Base-by-base conservation (phyloP, 768 basidiomycete species). In the Suillus decipiens region DNA sequence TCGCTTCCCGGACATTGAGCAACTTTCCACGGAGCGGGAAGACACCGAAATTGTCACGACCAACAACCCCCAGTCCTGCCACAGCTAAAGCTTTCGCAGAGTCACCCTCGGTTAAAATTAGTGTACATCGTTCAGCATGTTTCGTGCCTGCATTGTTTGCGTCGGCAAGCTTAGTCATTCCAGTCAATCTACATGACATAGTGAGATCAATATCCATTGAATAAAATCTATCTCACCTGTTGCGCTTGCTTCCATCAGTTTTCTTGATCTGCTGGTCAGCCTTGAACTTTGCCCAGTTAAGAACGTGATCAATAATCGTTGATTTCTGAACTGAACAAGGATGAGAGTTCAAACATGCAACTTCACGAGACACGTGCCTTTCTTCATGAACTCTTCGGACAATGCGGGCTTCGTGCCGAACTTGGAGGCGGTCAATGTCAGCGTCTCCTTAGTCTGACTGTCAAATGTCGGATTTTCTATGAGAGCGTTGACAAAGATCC, bases 391-490 rank as follows among this genome's bases (percentile, higher is more conserved):
- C 0, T 97, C 95, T 59, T 99, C 96, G 1, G 90, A 86, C 14
- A 98, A 71, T 2, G 76, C 77, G 2, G 95, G 93, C 75, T 90
- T 96, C 50, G 90, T 90, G 11, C 95, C 93, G 71, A 99, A 99
- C 76, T 96, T 96, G 36, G 87, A 88, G 22, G 89, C 79, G 3
- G 89, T 88, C 51, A 98, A 78, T 1, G 96, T 99, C 67, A 99
- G 78, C 5, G 89, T 91, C 75, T 99, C 97, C 80, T 99, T 99
- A 42, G 97, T 98, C 76, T 99, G 97, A 82, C 93, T 95, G 82
- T 99, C 96, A 77, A 99, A 99, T 1, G 95, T 93, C 10, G 97
- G 96, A 72, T 99, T 99, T 79, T 96, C 96, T 67, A 99, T 89
- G 64, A 97, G 81, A 15, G 93, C 88, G 70, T 98, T 99, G 72